Evolutionary conservation across 495 filamentous ascomycete species (phyloP), one percentile per base, ranked within the genome.

Genomic region (Penicillium bialowiezense): DNA sequence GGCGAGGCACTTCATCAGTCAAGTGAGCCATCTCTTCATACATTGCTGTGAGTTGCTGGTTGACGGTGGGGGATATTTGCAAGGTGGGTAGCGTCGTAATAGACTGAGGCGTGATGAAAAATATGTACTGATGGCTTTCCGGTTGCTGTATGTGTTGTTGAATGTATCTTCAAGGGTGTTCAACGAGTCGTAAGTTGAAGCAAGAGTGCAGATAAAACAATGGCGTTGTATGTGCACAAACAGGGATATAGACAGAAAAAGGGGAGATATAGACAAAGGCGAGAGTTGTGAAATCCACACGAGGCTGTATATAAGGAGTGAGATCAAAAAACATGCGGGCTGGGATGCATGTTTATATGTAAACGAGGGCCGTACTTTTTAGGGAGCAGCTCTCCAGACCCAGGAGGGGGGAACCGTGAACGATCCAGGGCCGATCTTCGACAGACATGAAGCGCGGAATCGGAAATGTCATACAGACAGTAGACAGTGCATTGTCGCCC

Each of bases 381-480:
- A 26, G 8, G 18, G 20, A 31, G 12, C 14, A 17, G 46, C 41
- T 40, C 26, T 43, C 47, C 36, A 31, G 49, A 37, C 52, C 58
- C 55, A 62, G 39, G 50, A 51, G 55, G 41, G 58, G 54, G 60
- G 48, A 55, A 55, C 45, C 36, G 47, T 48, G 48, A 53, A 54
- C 51, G 54, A 57, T 53, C 17, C 55, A 57, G 33, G 44, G 59
- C 39, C 61, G 61, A 62, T 62, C 61, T 49, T 62, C 39, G 6
- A 49, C 18, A 52, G 37, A 42, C 49, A 52, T 51, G 48, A 53
- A 58, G 51, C 56, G 51, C 57, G 56, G 46, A 65, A 60, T 20
- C 49, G 28, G 49, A 58, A 55, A 71, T 71, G 59, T 63, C 64
- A 67, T 64, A 69, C 63, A 59, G 68, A 57, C 50, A 48, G 49